Base-by-base conservation (phyloP, 2,329 filamentous ascomycete genomes). In the Colletotrichum filicis region DNA sequence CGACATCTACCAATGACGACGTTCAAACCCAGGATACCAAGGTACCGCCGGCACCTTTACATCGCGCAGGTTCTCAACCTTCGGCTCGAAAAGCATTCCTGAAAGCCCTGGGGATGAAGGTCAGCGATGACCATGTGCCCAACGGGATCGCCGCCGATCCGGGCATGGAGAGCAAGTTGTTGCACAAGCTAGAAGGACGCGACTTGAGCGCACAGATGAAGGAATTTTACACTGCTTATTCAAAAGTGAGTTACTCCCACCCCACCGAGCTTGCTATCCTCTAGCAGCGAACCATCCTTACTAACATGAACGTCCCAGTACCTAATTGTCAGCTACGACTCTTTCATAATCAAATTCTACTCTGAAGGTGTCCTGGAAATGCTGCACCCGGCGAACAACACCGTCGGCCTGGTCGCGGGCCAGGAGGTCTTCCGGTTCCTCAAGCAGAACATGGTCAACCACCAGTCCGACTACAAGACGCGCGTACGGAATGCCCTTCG, bases 161-260 rank as follows among this genome's bases (percentile, higher is more conserved):
- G 3, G 78, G 78, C 1, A 79, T 79, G 78, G 78, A 78, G 58
- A 66, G 74, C 19, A 73, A 74, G 7, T 69, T 79, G 3, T 64
- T 79, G 9, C 69, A 68, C 19, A 75, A 77, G 4, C 76, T 79
- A 77, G 77, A 79, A 52, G 78, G 78, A 5, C 76, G 75, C 26
- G 75, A 76, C 30, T 68, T 79, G 26, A 64, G 63, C n/a, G 68
- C 73, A 14, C 78, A 79, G 74, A 78, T 78, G 73, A 77, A 77
- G 66, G 78, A 79, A 32, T 79, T 79, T 49, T 77, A 79, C 57
- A 77, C 78, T 6, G 77, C 78, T 0, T 79, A 79, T 58, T 79
- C 78, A 32, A 79, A 78, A 61, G 76, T 75, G 26, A 59, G 71
- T 24, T 12, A n/a, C 4, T 24, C 3, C 3, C 14, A 2, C 30